Evolutionary conservation across 768 basidiomycete species (phyloP), one percentile per base, ranked within the genome.

Genomic region (Xerocomus potaroensis): DNA sequence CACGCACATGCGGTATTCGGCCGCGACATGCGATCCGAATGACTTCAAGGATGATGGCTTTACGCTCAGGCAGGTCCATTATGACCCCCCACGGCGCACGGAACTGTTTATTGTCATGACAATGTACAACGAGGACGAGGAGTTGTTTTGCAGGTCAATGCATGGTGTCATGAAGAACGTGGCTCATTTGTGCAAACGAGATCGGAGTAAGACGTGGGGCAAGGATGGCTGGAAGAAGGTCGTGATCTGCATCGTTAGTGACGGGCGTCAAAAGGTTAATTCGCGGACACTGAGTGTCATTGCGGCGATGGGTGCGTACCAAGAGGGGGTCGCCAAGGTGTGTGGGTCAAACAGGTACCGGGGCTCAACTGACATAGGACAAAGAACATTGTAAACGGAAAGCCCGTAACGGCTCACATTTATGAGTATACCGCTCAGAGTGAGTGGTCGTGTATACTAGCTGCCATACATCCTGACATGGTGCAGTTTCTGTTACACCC

Each of bases 171-270:
- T 96, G 67, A 91, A 89, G 76, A 97, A 97, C 57, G 76, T 97
- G 35, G 84, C 83, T 5, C 90, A 95, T 65, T 65, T 97, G 50
- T 91, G 89, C 61, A 88, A 84, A 54, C 75, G 94, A 18, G 85
- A 87, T 36, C 73, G 89, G 39, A 87, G 84, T 56, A 93, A 90
- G 75, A 96, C 89, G 4, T 98, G 95, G 95, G 94, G 93, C 1
- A 87, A 87, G 63, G 93, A 96, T 0, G 92, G 92, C 1, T 98
- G 95, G 95, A 94, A 97, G 75, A 97, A 96, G 75, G 90, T 95
- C 27, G 93, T 94, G 8, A 86, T 95, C 9, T 92, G 89, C 59
- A 83, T 94, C 55, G 91, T 95, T 8, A 87, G 85, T 33, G 91
- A 94, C 64, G 92, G 91, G 1, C 77, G 91, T 24, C 62, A 69